Conservation (phyloP, 768 basidiomycete genomes). For the Hebeloma cylindrosporum region DNA sequence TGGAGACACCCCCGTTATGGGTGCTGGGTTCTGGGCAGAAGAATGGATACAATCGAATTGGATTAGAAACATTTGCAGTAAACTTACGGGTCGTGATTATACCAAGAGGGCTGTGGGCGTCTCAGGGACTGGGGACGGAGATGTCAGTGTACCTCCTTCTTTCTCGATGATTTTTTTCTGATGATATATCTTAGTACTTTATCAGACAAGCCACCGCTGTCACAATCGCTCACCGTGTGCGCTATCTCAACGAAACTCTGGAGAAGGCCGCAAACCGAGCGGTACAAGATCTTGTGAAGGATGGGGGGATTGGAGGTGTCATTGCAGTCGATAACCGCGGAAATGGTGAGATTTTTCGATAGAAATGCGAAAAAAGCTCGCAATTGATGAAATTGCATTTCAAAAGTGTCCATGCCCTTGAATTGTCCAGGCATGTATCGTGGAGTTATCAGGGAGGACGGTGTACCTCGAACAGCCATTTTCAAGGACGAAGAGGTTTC, state of each 20-base stretch:
- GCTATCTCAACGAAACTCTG: constrained; percentile 57
- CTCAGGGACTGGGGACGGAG: constrained; percentile 86
- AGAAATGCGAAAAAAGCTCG: not conserved
- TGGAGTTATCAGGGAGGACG: constrained; percentile 69
- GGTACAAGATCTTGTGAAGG: constrained; percentile 54
- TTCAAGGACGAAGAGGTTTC: constrained; percentile 61
- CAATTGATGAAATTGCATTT: constrained; percentile 1
- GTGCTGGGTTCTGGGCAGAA: constrained; percentile 82
- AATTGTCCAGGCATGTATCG: constrained; percentile 85
- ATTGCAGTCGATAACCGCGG: constrained; percentile 71
- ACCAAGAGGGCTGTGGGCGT: constrained; percentile 56
- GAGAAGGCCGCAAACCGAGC: constrained; percentile 52
- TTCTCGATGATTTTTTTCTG: constrained; percentile 3
- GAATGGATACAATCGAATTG: constrained; percentile 52
- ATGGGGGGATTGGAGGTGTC: constrained; percentile 72
- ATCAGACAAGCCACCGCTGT: constrained; percentile 68
- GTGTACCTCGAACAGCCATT: constrained; percentile 71
- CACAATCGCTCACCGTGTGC: constrained; percentile 66
- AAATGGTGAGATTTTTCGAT: constrained; percentile 68
- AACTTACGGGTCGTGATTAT: constrained; percentile 9
- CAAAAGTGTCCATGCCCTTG: constrained; percentile 67
- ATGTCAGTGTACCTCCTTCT: constrained; percentile 48
- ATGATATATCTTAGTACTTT: constrained; percentile 54
- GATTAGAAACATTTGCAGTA: constrained; percentile 38
- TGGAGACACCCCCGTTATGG: constrained; percentile 82